Evolutionary conservation across 495 filamentous ascomycete genomes (phyloP).

Genomic region (Chaetomium tenue): DNA sequence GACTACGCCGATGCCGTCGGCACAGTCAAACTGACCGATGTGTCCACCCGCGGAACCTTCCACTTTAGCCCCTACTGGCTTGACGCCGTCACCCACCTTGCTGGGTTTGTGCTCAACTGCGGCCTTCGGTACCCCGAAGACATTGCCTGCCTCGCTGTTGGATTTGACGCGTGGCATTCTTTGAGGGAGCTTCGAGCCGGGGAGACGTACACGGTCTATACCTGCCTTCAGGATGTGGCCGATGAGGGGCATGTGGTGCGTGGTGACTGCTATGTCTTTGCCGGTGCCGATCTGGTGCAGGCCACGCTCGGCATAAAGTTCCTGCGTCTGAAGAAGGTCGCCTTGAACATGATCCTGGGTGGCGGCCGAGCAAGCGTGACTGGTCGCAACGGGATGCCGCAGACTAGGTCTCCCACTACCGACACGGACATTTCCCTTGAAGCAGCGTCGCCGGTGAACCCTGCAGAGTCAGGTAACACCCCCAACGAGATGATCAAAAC

Average conservation of each 20-base stretch:
- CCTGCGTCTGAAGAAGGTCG: conserved; percentile 2
- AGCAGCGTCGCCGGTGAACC: background rate
- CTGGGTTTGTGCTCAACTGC: background rate
- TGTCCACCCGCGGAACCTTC: background rate
- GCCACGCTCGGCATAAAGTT: conserved; percentile 3
- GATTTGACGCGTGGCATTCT: background rate
- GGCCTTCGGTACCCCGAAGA: background rate
- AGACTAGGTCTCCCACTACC: background rate
- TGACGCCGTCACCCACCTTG: background rate
- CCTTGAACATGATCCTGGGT: background rate
- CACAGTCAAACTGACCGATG: background rate
- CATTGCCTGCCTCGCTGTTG: background rate
- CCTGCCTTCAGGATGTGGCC: background rate
- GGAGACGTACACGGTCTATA: background rate
- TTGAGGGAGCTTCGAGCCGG: background rate
- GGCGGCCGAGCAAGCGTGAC: background rate
- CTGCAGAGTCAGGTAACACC: background rate
- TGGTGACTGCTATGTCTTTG: background rate
- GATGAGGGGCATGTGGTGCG: background rate
- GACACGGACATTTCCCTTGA: background rate
- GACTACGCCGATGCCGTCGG: background rate
- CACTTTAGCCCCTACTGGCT: background rate
- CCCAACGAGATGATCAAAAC: background rate
- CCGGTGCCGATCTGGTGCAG: background rate
- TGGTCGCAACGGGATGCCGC: background rate